Percentiles rank a stretch among this genome's conserved stretches.
phyloP scores from a whole-genome alignment of 805 yeast species.

The Metschnikowia gelsemii region DNA sequence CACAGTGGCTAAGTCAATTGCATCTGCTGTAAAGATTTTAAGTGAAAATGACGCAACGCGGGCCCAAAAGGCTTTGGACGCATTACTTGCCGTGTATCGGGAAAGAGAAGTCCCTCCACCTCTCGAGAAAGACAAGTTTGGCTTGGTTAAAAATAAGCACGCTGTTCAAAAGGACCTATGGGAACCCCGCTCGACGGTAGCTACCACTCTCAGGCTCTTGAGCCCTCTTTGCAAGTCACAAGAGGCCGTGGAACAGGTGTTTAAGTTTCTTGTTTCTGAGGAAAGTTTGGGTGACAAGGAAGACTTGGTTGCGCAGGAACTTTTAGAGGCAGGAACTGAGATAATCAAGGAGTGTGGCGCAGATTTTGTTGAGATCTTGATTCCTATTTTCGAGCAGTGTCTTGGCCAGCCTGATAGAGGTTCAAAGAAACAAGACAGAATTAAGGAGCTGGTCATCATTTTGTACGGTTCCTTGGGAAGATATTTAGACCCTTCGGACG shows the following conservation, averaged over 20 bases:
- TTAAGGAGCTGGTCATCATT: slow-evolving; percentile 79
- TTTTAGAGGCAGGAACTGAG: slow-evolving; percentile 85
- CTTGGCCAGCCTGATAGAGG: slow-evolving; percentile 51
- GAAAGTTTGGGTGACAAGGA: slow-evolving; percentile 76
- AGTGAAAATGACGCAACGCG: slow-evolving; percentile 22
- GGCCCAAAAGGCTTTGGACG: slow-evolving; percentile 37
- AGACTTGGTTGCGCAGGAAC: slow-evolving; percentile 68
- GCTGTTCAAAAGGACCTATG: slow-evolving; percentile 69
- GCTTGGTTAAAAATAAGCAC: slow-evolving; percentile 65
- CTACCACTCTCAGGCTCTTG: slow-evolving; percentile 59
- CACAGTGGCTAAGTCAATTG: slow-evolving; percentile 70
- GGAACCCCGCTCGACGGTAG: slow-evolving; percentile 83
- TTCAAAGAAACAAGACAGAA: slow-evolving; percentile 52
- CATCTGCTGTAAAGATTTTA: slow-evolving; percentile 49
- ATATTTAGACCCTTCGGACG: slow-evolving; percentile 68
- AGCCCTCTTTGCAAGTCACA: slow-evolving; percentile 46
- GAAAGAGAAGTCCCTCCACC: slow-evolving; percentile 69
- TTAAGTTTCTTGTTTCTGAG: slow-evolving; percentile 59
- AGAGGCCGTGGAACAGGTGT: slow-evolving; percentile 49
- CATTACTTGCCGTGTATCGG: slow-evolving; percentile 55
- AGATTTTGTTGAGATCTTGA: slow-evolving; percentile 63
- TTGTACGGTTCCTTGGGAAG: slow-evolving; percentile 89
- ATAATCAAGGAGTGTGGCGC: slow-evolving; percentile 68
- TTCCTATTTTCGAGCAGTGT: slow-evolving; percentile 76
- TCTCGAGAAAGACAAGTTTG: slow-evolving; percentile 76